Percentiles rank a stretch among this genome's conserved stretches.
phyloP scores from a whole-genome alignment of 495 filamentous ascomycete species.

The Penicillium chermesinum region DNA sequence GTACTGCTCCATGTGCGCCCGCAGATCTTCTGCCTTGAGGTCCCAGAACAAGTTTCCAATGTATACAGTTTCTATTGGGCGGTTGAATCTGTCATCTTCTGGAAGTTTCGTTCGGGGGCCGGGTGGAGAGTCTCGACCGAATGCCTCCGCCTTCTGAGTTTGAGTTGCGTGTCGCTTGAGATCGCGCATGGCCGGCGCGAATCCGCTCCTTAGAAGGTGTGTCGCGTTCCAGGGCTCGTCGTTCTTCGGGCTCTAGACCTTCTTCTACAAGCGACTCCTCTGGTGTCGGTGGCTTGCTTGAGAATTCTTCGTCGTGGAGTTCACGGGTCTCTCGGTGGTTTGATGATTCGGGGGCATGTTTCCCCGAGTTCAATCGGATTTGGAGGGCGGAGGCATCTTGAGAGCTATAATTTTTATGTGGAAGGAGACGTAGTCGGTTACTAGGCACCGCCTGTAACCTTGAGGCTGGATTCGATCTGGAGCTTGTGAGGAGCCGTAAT shows the following conservation, averaged over 20 bases:
- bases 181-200: too few species aligned
- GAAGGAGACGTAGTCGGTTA: neutral
- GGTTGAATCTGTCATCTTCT: too few species aligned
- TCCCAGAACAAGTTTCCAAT: slow-evolving; percentile 87
- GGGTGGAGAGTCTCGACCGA: too few species aligned
- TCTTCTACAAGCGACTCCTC: too few species aligned
- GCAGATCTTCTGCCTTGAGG: slow-evolving; percentile 65
- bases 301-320: neutral
- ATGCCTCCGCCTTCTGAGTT: too few species aligned
- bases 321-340: neutral
- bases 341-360: neutral
- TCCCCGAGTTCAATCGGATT: slow-evolving; percentile 18
- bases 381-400: slow-evolving; percentile 9
- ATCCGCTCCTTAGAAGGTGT: too few species aligned
- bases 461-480: neutral
- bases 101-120: too few species aligned
- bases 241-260: too few species aligned
- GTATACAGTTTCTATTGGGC: slow-evolving; percentile 52
- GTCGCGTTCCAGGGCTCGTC: too few species aligned
- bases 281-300: neutral
- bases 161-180: too few species aligned
- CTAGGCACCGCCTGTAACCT: too few species aligned
- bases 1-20: slow-evolving; percentile 59
- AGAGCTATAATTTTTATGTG: neutral
- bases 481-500: slow-evolving; percentile 42